These are phyloP conservation scores for Crithidia sp. DNA, from an alignment of 208 protist genomes.

Conservation along the genomic window DNA sequence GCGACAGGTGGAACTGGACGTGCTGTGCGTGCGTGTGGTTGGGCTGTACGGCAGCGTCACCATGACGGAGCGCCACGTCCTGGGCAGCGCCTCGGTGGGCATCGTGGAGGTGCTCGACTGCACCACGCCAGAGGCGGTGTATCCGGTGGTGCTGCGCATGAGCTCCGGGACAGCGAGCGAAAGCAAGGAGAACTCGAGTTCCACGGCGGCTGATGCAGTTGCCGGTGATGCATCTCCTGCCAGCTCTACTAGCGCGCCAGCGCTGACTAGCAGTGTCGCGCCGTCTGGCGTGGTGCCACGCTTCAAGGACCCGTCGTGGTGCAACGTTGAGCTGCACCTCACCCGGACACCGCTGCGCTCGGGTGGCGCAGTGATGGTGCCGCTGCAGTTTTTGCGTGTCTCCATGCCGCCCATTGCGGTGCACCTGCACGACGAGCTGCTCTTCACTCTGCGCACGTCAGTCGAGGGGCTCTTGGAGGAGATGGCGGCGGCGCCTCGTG, in stretches of 20 bases:
- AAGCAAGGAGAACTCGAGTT: not conserved
- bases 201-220: not conserved
- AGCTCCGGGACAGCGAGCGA: not conserved
- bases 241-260: too few species aligned
- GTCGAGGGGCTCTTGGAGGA: constrained; percentile 28
- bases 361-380: constrained; percentile 25
- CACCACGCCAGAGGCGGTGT: constrained; percentile 33
- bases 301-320: constrained; percentile 30
- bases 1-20: constrained; percentile 50
- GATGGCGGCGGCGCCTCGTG: not conserved
- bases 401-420: constrained; percentile 43
- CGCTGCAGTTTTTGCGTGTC: constrained; percentile 46
- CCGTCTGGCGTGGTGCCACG: not conserved
- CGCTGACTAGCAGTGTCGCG: not conserved
- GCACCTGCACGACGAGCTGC: constrained; percentile 59
- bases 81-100: constrained; percentile 48
- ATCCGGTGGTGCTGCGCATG: constrained; percentile 34
- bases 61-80: constrained; percentile 55
- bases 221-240: not conserved
- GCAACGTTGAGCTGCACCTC: constrained; percentile 28
- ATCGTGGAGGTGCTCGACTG: constrained; percentile 65
- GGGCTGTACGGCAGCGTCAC: constrained; percentile 47
- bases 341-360: not conserved
- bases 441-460: constrained; percentile 52
- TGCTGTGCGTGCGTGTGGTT: constrained; percentile 52